phyloP scores from a whole-genome alignment of 208 protist genomes.

The Trypanosoma conorhini region DNA sequence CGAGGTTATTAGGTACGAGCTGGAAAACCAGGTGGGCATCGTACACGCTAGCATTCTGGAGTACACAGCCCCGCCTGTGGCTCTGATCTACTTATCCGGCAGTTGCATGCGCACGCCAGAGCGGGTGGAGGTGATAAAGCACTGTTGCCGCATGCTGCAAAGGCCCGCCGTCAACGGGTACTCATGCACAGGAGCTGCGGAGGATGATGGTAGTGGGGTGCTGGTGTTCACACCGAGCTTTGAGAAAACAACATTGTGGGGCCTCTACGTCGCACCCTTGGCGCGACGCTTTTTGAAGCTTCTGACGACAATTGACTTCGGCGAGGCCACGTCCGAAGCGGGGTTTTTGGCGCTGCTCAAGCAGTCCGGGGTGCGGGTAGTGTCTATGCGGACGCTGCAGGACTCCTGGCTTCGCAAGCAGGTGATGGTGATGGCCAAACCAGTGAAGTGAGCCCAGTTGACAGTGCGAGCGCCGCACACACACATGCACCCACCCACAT shows the following conservation, averaged over 20 bases:
- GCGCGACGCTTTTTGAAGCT: slow-evolving; percentile 58
- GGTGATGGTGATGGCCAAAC: slow-evolving; percentile 59
- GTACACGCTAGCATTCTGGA: slow-evolving; percentile 70
- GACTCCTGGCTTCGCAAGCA: slow-evolving; percentile 56
- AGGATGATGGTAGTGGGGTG: slow-evolving; percentile 31
- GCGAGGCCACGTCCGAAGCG: slow-evolving; percentile 77
- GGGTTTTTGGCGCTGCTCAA: slow-evolving; percentile 59
- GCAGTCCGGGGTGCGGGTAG: slow-evolving; percentile 54
- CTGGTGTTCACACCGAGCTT: slow-evolving; percentile 86
- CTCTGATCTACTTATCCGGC: slow-evolving; percentile 80
- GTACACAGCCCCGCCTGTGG: slow-evolving; percentile 61
- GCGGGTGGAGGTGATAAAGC: slow-evolving; percentile 47
- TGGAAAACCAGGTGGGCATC: slow-evolving; percentile 46
- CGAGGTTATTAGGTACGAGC: slow-evolving; percentile 38
- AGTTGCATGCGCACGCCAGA: slow-evolving; percentile 81
- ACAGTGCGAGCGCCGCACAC: too few species aligned
- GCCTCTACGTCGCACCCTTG: slow-evolving; percentile 47
- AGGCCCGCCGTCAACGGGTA: slow-evolving; percentile 40
- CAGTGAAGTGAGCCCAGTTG: slow-evolving; percentile 25
- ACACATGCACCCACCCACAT: neutral
- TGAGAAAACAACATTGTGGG: slow-evolving; percentile 64
- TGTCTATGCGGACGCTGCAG: slow-evolving; percentile 40
- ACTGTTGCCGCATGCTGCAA: slow-evolving; percentile 68
- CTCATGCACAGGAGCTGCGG: slow-evolving; percentile 3
- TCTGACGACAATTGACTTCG: slow-evolving; percentile 84